phyloP scores from a whole-genome alignment of 2,329 filamentous ascomycete species.

The Xylariaceae sp. region DNA sequence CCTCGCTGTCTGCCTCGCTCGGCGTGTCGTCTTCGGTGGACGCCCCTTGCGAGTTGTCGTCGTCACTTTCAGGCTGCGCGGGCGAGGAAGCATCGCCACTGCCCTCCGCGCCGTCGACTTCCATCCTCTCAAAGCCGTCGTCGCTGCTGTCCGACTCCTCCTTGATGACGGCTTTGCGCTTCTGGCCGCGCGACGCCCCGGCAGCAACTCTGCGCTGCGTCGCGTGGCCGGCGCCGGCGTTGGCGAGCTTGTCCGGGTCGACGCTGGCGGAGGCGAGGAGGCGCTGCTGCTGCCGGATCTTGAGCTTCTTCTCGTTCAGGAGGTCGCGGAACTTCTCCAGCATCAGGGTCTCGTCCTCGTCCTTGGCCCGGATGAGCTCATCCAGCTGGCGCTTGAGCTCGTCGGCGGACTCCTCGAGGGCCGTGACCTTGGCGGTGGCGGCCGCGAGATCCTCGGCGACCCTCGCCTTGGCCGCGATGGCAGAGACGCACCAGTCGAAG shows the following conservation, averaged over 20 bases:
- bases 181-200: constrained; percentile 35
- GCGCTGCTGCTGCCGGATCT: constrained; percentile 66
- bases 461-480: constrained; percentile 40
- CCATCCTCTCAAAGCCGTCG: neutral
- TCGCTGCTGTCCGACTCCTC: constrained; percentile 2
- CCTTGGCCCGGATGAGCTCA: constrained; percentile 58
- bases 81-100: neutral
- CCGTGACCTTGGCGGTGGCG: constrained; percentile 35
- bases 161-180: constrained; percentile 37
- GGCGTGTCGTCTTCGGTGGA: neutral
- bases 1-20: neutral
- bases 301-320: constrained; percentile 72
- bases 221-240: constrained; percentile 18
- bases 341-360: constrained; percentile 57
- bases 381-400: constrained; percentile 57
- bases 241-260: constrained; percentile 28
- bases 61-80: neutral
- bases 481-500: constrained; percentile 62
- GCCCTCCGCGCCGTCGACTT: neutral
- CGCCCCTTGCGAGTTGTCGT: neutral
- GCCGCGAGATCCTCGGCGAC: constrained; percentile 36
- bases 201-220: constrained; percentile 18
- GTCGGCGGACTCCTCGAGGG: constrained; percentile 47
- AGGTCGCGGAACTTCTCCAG: constrained; percentile 63
- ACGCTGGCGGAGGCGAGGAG: constrained; percentile 43